Percentiles rank a stretch among this genome's conserved stretches.
phyloP scores from a whole-genome alignment of 495 filamentous ascomycete genomes.

The Cairneyella variabilis region DNA sequence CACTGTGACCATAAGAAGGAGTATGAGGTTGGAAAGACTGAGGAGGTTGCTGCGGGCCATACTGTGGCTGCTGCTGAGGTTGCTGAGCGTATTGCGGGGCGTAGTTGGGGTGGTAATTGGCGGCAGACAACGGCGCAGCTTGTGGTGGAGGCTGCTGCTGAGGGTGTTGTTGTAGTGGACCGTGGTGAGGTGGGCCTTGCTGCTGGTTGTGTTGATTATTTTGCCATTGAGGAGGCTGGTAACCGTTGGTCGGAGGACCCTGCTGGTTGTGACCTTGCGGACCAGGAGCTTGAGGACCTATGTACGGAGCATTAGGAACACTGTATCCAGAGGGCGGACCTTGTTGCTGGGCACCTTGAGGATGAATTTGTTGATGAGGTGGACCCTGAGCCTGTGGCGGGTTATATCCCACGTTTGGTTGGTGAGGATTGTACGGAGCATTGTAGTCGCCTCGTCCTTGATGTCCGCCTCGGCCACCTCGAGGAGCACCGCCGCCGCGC shows the following conservation, averaged over 20 bases:
- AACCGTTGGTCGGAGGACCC: conserved; percentile 9
- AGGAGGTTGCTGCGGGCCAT: conserved; percentile 32
- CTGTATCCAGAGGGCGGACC: conserved; percentile 16
- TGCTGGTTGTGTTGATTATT: conserved; percentile 13
- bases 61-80: conserved; percentile 23
- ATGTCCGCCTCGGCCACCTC: conserved; percentile 33
- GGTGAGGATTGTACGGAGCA: conserved; percentile 18
- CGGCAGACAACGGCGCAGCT: conserved; percentile 36
- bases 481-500: conserved; percentile 33
- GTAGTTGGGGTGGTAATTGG: conserved; percentile 49
- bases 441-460: conserved; percentile 27
- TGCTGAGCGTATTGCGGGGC: conserved; percentile 45
- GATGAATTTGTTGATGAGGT: too few relatives aligned
- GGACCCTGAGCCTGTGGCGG: conserved; percentile 19
- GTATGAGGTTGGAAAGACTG: conserved; percentile 25
- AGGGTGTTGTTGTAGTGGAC: conserved; percentile 32
- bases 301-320: conserved; percentile 20
- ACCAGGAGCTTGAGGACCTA: conserved; percentile 26
- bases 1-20: conserved; percentile 29
- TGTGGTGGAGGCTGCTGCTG: conserved; percentile 30
- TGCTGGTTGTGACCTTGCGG: conserved; percentile 17
- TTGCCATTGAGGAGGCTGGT: conserved; percentile 20
- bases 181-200: conserved; percentile 28
- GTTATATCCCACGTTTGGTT: conserved; percentile 21
- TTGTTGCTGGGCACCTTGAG: conserved; percentile 27